A percentile compares a stretch with the other conserved stretches of the same genome.
Conservation (phyloP, 2,329 filamentous ascomycete genomes). For the Verticillium nonalfalfae region DNA sequence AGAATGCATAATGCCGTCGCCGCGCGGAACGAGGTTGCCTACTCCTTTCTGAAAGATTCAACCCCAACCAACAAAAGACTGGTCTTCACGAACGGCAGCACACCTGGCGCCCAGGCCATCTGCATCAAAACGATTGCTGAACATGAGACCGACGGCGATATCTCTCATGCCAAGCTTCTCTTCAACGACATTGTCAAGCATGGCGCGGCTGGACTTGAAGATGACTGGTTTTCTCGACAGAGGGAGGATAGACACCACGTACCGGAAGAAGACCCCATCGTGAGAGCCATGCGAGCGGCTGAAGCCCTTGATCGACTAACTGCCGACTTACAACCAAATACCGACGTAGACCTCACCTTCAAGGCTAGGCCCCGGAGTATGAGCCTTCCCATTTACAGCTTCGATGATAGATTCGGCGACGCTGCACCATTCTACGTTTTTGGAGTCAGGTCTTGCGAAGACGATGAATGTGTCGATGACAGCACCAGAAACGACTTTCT, state of each 20-base stretch:
- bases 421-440: slow-evolving; percentile 42
- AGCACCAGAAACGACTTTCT: neutral
- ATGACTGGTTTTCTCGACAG: neutral
- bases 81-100: slow-evolving; percentile 56
- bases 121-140: slow-evolving; percentile 50
- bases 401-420: slow-evolving; percentile 34
- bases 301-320: slow-evolving; percentile 52
- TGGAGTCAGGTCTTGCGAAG: slow-evolving; percentile 20
- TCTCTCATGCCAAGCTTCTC: slow-evolving; percentile 40
- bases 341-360: slow-evolving; percentile 40
- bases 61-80: slow-evolving; percentile 41
- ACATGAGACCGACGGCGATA: slow-evolving; percentile 42
- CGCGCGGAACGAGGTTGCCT: slow-evolving; percentile 40
- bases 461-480: neutral
- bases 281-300: slow-evolving; percentile 51
- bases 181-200: slow-evolving; percentile 45
- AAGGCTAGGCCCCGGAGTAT: slow-evolving; percentile 36
- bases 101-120: slow-evolving; percentile 43
- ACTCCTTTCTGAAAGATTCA: slow-evolving; percentile 42
- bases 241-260: neutral
- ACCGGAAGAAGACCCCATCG: slow-evolving; percentile 38
- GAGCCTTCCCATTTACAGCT: slow-evolving; percentile 41
- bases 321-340: slow-evolving; percentile 42
- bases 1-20: slow-evolving; percentile 43
- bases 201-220: slow-evolving; percentile 34